A percentile compares a stretch with the other conserved stretches of the same genome.
Conservation (phyloP, 805 yeast genomes). For the Scheffersomyces lignosus region DNA sequence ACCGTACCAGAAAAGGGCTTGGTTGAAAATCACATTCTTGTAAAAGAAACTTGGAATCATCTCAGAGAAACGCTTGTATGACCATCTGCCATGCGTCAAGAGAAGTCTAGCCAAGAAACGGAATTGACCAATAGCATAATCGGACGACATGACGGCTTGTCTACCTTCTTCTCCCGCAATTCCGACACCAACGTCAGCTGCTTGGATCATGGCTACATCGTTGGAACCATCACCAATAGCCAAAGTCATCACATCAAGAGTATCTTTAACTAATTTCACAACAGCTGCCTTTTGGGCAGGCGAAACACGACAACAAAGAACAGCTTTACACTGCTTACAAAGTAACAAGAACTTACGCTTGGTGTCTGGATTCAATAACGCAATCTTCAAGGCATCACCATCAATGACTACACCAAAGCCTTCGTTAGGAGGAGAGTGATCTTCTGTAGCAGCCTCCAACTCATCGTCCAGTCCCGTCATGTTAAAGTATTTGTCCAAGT, state of each 20-base stretch:
- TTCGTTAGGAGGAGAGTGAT: slow-evolving; percentile 65
- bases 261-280: slow-evolving; percentile 62
- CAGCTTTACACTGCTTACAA: slow-evolving; percentile 75
- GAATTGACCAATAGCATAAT: slow-evolving; percentile 81
- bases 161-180: slow-evolving; percentile 88
- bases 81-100: slow-evolving; percentile 84
- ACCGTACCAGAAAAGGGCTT: slow-evolving; percentile 78
- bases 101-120: slow-evolving; percentile 63
- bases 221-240: slow-evolving; percentile 88
- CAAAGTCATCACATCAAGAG: slow-evolving; percentile 69
- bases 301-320: slow-evolving; percentile 81
- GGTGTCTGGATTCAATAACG: slow-evolving; percentile 37
- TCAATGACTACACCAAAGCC: slow-evolving; percentile 65
- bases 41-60: slow-evolving; percentile 79
- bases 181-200: slow-evolving; percentile 83
- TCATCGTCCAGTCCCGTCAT: slow-evolving; percentile 63
- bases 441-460: slow-evolving; percentile 50
- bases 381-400: slow-evolving; percentile 59
- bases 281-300: slow-evolving; percentile 82
- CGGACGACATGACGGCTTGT: slow-evolving; percentile 85
- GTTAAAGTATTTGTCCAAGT: slow-evolving; percentile 54
- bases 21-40: slow-evolving; percentile 72
- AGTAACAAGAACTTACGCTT: slow-evolving; percentile 60
- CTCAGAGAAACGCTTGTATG: slow-evolving; percentile 70
- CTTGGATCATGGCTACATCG: slow-evolving; percentile 86